A percentile compares a stretch with the other conserved stretches of the same genome.
Conservation (phyloP, 2,329 filamentous ascomycete genomes). For the Stachybotrys elegans region DNA sequence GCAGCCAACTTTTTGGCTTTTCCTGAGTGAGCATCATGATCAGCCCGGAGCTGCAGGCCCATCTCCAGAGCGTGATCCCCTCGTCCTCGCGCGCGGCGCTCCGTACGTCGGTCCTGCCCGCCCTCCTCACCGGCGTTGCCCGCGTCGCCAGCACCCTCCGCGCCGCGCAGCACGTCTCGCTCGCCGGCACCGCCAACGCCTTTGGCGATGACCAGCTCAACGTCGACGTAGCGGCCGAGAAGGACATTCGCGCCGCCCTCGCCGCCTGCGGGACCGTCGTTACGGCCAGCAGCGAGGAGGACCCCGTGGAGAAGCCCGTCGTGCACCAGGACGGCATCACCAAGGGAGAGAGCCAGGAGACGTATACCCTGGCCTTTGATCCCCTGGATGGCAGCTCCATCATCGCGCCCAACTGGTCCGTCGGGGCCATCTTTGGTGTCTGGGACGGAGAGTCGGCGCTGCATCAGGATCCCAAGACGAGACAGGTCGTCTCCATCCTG, state of each 20-base stretch:
- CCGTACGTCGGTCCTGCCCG: conserved; percentile 40
- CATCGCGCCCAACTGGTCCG: conserved; percentile 53
- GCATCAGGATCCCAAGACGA: conserved; percentile 26
- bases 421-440: conserved; percentile 55
- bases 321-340: conserved; percentile 6
- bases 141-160: conserved; percentile 39
- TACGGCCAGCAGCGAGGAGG: conserved; percentile 56
- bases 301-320: conserved; percentile 43
- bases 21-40: too few species aligned
- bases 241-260: conserved; percentile 39
- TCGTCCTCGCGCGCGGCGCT: conserved; percentile 25
- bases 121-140: conserved; percentile 39
- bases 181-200: conserved; percentile 45
- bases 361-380: conserved; percentile 58
- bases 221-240: conserved; percentile 49
- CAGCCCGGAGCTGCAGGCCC: conserved; percentile 3
- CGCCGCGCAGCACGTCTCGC: conserved; percentile 38
- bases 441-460: conserved; percentile 49
- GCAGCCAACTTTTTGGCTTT: too few species aligned
- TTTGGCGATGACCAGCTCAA: conserved; percentile 58
- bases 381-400: conserved; percentile 60
- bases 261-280: conserved; percentile 37
- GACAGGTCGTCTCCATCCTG: conserved; percentile 44
- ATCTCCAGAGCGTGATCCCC: conserved; percentile 17
- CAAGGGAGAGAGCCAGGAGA: conserved; percentile 22